A percentile compares a stretch with the other conserved stretches of the same genome.
Conservation (phyloP, 306 rosid genomes). For the Begonia peltatifolia region DNA sequence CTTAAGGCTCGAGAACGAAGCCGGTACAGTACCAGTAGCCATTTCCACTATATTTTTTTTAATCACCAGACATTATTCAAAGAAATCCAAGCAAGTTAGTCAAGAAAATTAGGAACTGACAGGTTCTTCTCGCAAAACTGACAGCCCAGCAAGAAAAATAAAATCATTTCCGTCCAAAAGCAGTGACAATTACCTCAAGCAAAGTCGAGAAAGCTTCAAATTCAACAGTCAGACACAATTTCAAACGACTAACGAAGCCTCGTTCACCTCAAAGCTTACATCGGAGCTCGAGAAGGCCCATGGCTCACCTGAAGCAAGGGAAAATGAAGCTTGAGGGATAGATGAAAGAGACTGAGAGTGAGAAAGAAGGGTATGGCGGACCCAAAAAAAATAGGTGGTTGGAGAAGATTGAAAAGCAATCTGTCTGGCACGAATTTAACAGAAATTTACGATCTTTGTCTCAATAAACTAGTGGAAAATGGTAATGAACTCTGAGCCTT, state of each 20-base stretch:
- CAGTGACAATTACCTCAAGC: too few relatives aligned
- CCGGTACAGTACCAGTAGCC: slow-evolving; percentile 71
- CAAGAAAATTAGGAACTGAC: too few relatives aligned
- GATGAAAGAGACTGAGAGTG: slow-evolving; percentile 4
- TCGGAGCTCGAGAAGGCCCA: not conserved
- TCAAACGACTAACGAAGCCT: too few relatives aligned
- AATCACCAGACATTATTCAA: slow-evolving; percentile 15
- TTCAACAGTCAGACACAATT: too few relatives aligned
- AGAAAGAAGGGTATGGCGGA: slow-evolving; percentile 15
- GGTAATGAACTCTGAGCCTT: too few relatives aligned
- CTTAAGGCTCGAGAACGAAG: slow-evolving; percentile 45
- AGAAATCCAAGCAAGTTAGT: slow-evolving; percentile 3
- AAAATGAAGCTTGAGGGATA: not conserved
- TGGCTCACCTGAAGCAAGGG: not conserved
- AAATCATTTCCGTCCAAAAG: too few relatives aligned
- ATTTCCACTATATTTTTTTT: slow-evolving; percentile 32
- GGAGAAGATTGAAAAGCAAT: slow-evolving; percentile 13
- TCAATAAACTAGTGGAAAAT: too few relatives aligned
- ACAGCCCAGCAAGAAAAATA: too few relatives aligned
- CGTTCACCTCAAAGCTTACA: too few relatives aligned
- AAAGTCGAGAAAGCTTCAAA: too few relatives aligned
- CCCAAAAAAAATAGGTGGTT: slow-evolving; percentile 15
- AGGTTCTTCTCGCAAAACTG: too few relatives aligned
- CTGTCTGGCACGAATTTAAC: not conserved
- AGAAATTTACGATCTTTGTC: too few relatives aligned